These are phyloP conservation scores for Arthromyces matolae DNA, from an alignment of 768 basidiomycete species.

Conservation along the genomic window DNA sequence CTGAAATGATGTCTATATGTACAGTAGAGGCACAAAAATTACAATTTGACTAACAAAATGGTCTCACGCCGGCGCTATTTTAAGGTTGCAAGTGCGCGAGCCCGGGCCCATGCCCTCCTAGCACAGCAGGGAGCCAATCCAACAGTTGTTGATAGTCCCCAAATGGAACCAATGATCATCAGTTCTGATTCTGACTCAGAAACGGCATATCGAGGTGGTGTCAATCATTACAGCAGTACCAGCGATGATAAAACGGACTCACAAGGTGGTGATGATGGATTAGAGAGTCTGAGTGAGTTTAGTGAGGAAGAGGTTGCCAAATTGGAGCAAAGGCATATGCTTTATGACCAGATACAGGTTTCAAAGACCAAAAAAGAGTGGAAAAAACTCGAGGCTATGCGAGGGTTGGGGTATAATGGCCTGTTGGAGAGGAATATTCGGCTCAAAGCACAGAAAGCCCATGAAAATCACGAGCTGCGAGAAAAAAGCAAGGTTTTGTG, in stretches of 20 bases:
- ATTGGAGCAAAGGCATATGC: not conserved
- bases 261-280: not conserved
- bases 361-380: not conserved
- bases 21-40: too few species aligned
- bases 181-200: not conserved
- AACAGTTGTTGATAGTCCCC: too few species aligned
- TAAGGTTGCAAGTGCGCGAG: too few species aligned
- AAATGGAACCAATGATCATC: not conserved
- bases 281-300: not conserved
- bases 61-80: too few species aligned
- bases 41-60: too few species aligned
- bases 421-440: not conserved
- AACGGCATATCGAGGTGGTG: not conserved
- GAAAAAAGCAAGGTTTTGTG: not conserved
- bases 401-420: not conserved
- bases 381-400: not conserved
- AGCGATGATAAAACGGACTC: not conserved
- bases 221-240: not conserved
- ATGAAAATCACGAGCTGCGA: not conserved
- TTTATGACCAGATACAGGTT: not conserved
- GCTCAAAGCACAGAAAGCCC: not conserved
- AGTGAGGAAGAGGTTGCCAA: not conserved
- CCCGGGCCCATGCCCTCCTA: too few species aligned
- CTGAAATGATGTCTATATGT: too few species aligned
- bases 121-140: too few species aligned